Evolutionary conservation across 129 eudicot genomes (phyloP).

Genomic region (Pulicaria dysenterica): DNA sequence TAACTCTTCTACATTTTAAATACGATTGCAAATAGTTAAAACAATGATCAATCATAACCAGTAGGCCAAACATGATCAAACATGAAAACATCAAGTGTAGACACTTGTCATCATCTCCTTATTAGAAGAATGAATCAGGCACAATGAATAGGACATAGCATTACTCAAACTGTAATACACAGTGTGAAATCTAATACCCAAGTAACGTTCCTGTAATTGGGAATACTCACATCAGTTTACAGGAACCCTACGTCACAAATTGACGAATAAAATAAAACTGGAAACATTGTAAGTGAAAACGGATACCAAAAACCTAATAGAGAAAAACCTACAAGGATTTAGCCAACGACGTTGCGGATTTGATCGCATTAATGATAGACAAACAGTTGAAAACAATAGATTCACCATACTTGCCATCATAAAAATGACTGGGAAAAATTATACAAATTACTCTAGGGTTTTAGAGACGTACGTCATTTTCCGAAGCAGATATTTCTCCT

Average conservation of each 20-base stretch:
- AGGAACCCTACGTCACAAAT: neutral
- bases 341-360: neutral
- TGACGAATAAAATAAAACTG: neutral
- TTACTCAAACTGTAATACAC: neutral
- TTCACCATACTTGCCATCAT: neutral
- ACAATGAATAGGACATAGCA: neutral
- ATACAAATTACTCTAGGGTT: slow-evolving; percentile 27
- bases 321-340: slow-evolving; percentile 15
- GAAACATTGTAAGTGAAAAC: neutral
- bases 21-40: neutral
- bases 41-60: neutral
- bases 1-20: neutral
- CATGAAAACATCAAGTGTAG: neutral
- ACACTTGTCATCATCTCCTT: too few relatives aligned
- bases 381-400: slow-evolving; percentile 5
- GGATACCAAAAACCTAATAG: neutral
- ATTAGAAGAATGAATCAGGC: neutral
- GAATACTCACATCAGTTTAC: neutral
- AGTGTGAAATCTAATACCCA: slow-evolving; percentile 6
- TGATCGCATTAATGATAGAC: neutral
- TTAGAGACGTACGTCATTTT: slow-evolving; percentile 39
- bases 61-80: neutral
- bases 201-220: neutral
- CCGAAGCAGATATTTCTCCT: slow-evolving; percentile 53
- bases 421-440: neutral